Evolutionary conservation across 148 eudicot genomes (phyloP).

Genomic region (Cornus florida): DNA sequence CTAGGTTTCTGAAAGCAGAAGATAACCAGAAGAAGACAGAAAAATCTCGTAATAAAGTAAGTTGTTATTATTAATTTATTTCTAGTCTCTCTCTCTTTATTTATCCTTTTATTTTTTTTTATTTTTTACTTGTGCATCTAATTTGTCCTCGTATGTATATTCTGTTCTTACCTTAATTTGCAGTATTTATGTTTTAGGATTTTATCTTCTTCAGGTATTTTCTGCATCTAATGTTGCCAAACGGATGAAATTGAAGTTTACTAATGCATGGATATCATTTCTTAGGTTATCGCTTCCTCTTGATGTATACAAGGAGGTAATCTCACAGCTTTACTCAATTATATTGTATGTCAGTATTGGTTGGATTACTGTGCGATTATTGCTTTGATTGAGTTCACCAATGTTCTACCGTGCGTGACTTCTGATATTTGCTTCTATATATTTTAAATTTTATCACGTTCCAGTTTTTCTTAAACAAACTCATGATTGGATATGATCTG

Average conservation of each 20-base stretch:
- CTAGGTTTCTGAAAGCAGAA: slow-evolving; percentile 23
- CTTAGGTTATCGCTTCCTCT: slow-evolving; percentile 79
- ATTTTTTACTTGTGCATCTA: slow-evolving; percentile 1
- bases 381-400: neutral
- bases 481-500: neutral
- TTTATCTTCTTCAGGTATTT: slow-evolving; percentile 44
- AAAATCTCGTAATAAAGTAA: slow-evolving; percentile 40
- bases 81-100: neutral
- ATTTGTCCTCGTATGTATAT: neutral
- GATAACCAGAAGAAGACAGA: slow-evolving; percentile 30
- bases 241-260: slow-evolving; percentile 75
- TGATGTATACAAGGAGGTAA: slow-evolving; percentile 93
- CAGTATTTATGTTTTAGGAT: neutral
- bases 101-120: neutral
- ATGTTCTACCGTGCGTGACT: neutral
- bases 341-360: neutral
- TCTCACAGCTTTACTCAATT: neutral
- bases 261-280: slow-evolving; percentile 88
- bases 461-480: neutral
- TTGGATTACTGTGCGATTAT: neutral
- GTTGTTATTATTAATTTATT: neutral
- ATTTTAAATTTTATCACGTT: neutral
- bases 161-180: neutral
- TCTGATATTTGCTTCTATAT: no score
- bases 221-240: slow-evolving; percentile 42